Evolutionary conservation across 306 rosid genomes (phyloP).

Genomic region (Bauhinia variegata): DNA sequence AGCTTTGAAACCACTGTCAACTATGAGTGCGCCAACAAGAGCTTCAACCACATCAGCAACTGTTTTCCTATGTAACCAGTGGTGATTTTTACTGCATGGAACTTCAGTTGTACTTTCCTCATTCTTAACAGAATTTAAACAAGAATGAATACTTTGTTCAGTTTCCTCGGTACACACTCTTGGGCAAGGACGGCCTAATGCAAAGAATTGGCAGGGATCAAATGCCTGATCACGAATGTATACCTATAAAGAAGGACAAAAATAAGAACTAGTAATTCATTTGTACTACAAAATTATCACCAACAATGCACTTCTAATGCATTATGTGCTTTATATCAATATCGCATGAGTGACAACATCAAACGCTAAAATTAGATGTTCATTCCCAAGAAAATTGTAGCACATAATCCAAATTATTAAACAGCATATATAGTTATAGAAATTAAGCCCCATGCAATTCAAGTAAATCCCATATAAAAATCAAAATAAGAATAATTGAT

Average conservation of each 20-base stretch:
- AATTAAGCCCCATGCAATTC: conserved; percentile 7
- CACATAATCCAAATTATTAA: background rate
- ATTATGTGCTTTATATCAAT: background rate
- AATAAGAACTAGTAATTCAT: background rate
- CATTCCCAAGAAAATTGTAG: conserved; percentile 4
- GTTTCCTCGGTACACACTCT: conserved; percentile 62
- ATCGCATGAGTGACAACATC: background rate
- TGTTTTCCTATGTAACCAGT: conserved; percentile 83
- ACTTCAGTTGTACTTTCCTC: conserved; percentile 32
- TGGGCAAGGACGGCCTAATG: conserved; percentile 80
- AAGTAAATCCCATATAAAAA: conserved; percentile 21
- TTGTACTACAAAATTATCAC: background rate
- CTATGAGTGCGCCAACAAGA: conserved; percentile 90
- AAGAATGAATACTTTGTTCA: conserved; percentile 52
- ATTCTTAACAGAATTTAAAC: conserved; percentile 39
- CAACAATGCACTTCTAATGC: background rate
- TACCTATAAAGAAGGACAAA: conserved; percentile 53
- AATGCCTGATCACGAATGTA: conserved; percentile 79
- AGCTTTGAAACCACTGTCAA: conserved; percentile 94
- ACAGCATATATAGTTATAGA: background rate
- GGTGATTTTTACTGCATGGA: conserved; percentile 83
- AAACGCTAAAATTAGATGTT: conserved; percentile 17
- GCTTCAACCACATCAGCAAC: conserved; percentile 92
- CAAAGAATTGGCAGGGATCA: conserved; percentile 74
- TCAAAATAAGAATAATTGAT: background rate